Percentiles rank a stretch among this genome's conserved stretches.
These are phyloP conservation scores for Dryas integrifolia DNA, from an alignment of 331 rosid species.

Conservation along the genomic window DNA sequence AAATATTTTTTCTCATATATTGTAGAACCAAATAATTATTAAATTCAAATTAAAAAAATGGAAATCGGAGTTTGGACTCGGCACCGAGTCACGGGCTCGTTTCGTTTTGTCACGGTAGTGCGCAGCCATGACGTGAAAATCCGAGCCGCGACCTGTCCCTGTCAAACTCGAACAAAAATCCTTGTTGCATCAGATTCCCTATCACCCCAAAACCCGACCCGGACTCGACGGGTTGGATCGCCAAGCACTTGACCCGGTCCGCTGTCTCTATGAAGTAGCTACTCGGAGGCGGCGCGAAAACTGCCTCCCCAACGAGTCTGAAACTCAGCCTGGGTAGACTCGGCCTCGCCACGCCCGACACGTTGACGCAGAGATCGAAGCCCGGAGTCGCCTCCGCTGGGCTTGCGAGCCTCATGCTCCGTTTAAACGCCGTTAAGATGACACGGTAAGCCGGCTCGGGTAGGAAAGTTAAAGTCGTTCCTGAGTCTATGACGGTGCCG, in stretches of 20 bases:
- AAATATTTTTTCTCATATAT: conserved; percentile 15
- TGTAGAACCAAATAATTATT: conserved; percentile 9
- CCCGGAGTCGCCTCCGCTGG: conserved; percentile 23
- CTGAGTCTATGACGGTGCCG: conserved; percentile 75
- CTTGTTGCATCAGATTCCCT: conserved; percentile 87
- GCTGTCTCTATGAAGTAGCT: conserved; percentile 57
- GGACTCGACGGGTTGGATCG: conserved; percentile 54
- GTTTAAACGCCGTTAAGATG: conserved; percentile 42
- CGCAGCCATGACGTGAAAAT: conserved; percentile 80
- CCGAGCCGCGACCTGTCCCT: conserved; percentile 59
- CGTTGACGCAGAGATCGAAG: conserved; percentile 69
- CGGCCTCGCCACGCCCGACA: conserved; percentile 33
- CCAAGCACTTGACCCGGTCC: conserved; percentile 57
- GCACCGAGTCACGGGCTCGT: conserved; percentile 5
- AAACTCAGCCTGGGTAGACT: conserved; percentile 56
- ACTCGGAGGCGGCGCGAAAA: conserved; percentile 55
- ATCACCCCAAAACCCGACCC: conserved; percentile 61
- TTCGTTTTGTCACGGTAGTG: conserved; percentile 19
- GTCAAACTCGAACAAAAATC: conserved; percentile 70
- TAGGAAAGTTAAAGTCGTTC: conserved; percentile 58
- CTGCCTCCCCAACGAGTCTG: conserved; percentile 38
- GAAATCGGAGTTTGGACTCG: conserved; percentile 14
- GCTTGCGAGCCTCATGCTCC: conserved; percentile 28
- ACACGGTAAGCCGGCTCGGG: conserved; percentile 48
- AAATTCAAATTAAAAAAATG: not conserved